phyloP scores from a whole-genome alignment of 106 monocot species.

The Cymbidium sinense region DNA sequence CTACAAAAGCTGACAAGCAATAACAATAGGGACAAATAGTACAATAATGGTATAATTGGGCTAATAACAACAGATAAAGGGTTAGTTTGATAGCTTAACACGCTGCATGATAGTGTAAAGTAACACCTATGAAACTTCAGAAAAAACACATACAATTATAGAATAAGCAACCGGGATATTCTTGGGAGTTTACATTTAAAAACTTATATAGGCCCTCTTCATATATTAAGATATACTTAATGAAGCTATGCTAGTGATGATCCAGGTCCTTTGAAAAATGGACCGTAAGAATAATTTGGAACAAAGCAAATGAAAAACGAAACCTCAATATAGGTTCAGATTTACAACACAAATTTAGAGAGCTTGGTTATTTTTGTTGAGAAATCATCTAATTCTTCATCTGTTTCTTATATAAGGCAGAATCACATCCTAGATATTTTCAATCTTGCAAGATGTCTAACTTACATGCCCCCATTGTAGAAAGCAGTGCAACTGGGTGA shows the following conservation, averaged over 20 bases:
- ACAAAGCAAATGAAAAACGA: background rate
- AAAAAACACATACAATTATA: background rate
- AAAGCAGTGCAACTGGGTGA: constrained; percentile 47
- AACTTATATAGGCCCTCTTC: too few relatives aligned
- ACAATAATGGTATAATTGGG: background rate
- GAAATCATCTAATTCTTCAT: background rate
- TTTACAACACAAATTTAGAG: background rate
- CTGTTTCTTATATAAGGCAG: background rate
- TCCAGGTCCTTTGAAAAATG: background rate
- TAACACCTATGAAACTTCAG: background rate
- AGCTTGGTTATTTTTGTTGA: background rate
- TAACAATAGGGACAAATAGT: background rate
- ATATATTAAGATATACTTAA: too few relatives aligned
- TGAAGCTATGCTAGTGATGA: background rate
- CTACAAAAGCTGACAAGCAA: background rate
- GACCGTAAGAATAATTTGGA: background rate
- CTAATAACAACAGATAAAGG: background rate
- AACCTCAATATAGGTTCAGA: background rate
- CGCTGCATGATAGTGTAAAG: background rate
- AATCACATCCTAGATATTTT: background rate
- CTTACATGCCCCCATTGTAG: constrained; percentile 65
- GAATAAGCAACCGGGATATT: background rate
- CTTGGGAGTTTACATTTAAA: background rate
- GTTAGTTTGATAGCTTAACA: background rate
- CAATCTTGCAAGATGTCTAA: background rate